phyloP scores from a whole-genome alignment of 2,329 filamentous ascomycete species.

The Hirsutella thompsonii region DNA sequence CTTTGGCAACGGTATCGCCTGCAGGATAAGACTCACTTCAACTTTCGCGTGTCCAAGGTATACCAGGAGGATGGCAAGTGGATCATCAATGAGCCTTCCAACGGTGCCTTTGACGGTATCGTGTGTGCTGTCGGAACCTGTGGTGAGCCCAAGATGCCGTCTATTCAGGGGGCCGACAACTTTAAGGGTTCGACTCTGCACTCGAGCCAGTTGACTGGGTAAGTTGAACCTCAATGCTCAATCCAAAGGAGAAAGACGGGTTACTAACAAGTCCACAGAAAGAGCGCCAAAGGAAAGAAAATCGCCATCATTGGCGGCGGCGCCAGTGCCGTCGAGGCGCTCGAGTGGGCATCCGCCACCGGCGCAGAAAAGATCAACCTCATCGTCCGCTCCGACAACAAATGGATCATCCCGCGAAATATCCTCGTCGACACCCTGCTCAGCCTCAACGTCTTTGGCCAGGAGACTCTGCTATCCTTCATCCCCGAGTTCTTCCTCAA shows the following conservation, averaged over 20 bases:
- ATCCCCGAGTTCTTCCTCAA: slow-evolving; percentile 66
- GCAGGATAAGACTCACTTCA: slow-evolving; percentile 57
- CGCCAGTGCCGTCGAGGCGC: slow-evolving; percentile 68
- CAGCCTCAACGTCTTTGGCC: slow-evolving; percentile 65
- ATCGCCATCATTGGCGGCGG: slow-evolving; percentile 68
- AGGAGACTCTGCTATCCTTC: slow-evolving; percentile 62
- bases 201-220: slow-evolving; percentile 59
- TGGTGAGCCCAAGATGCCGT: slow-evolving; percentile 62
- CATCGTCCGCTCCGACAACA: slow-evolving; percentile 58
- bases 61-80: slow-evolving; percentile 57
- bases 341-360: slow-evolving; percentile 62
- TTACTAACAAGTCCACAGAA: slow-evolving; percentile 26
- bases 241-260: no score
- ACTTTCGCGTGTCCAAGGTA: slow-evolving; percentile 54
- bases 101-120: slow-evolving; percentile 67
- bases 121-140: slow-evolving; percentile 72
- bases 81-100: slow-evolving; percentile 60
- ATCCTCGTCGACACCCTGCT: slow-evolving; percentile 60
- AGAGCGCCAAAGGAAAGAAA: slow-evolving; percentile 59
- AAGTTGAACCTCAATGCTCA: slow-evolving; percentile 7
- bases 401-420: slow-evolving; percentile 81
- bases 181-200: slow-evolving; percentile 65
- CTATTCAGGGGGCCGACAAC: slow-evolving; percentile 54
- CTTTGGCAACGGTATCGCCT: slow-evolving; percentile 68
- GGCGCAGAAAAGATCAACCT: slow-evolving; percentile 58